These are phyloP conservation scores for Biscogniauxia marginata DNA, from an alignment of 2,329 filamentous ascomycete genomes.

Conservation along the genomic window DNA sequence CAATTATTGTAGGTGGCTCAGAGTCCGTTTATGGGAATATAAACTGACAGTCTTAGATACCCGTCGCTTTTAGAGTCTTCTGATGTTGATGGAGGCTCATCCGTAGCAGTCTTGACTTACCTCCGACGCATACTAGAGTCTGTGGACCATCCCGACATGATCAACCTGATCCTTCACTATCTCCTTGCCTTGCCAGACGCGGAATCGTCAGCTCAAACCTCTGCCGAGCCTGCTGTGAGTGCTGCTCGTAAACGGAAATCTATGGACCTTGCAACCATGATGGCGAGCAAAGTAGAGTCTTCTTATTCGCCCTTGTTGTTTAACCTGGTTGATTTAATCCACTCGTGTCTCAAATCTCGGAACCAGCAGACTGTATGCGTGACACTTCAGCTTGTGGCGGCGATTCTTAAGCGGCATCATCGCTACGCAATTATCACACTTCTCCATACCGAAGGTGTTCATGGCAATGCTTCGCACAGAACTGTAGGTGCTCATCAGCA, in stretches of 20 bases:
- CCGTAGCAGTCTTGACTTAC: slow-evolving; percentile 93
- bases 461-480: slow-evolving; percentile 53
- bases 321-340: slow-evolving; percentile 86
- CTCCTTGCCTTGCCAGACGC: slow-evolving; percentile 76
- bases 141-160: slow-evolving; percentile 88
- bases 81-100: slow-evolving; percentile 94
- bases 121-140: slow-evolving; percentile 86
- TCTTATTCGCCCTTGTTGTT: slow-evolving; percentile 82
- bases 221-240: slow-evolving; percentile 54
- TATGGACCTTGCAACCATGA: slow-evolving; percentile 78
- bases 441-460: slow-evolving; percentile 62
- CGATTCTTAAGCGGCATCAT: slow-evolving; percentile 84
- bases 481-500: slow-evolving; percentile 74
- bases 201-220: slow-evolving; percentile 35
- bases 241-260: slow-evolving; percentile 82
- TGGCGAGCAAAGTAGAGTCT: slow-evolving; percentile 71
- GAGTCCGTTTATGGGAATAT: background rate
- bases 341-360: slow-evolving; percentile 78
- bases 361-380: slow-evolving; percentile 89
- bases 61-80: slow-evolving; percentile 95
- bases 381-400: slow-evolving; percentile 81
- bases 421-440: slow-evolving; percentile 79
- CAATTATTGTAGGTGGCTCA: slow-evolving; percentile 71
- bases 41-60: slow-evolving; percentile 57
- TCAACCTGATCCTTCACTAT: slow-evolving; percentile 91